Evolutionary conservation across 441 rosid genomes (phyloP).

Genomic region (Raphanus hybrid): DNA sequence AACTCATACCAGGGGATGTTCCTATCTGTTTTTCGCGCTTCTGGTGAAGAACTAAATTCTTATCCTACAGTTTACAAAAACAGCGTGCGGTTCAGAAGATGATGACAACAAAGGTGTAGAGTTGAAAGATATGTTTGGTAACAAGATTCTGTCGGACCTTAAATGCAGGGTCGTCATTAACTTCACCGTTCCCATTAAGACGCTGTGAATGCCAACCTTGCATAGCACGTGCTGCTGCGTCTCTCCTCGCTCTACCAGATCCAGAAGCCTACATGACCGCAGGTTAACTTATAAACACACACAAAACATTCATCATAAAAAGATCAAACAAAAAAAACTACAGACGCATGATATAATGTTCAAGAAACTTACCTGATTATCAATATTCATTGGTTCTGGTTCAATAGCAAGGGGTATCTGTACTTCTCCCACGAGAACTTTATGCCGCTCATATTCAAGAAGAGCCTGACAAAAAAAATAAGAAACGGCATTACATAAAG

Average conservation of each 20-base stretch:
- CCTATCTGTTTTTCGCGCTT: constrained; percentile 67
- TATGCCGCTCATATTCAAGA: constrained; percentile 75
- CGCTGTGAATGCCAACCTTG: constrained; percentile 83
- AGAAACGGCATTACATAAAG: neutral
- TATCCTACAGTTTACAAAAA: constrained; percentile 55
- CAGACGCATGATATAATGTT: constrained; percentile 5
- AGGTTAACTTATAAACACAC: constrained; percentile 22
- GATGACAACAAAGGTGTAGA: constrained; percentile 5
- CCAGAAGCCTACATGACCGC: constrained; percentile 55
- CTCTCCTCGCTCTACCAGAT: constrained; percentile 72
- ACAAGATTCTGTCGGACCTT: constrained; percentile 51
- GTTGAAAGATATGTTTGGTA: constrained; percentile 21
- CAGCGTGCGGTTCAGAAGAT: constrained; percentile 2
- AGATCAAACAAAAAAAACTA: constrained; percentile 8
- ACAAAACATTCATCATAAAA: neutral
- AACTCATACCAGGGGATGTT: constrained; percentile 56
- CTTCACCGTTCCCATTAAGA: constrained; percentile 62
- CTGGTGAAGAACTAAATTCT: constrained; percentile 50
- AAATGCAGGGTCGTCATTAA: constrained; percentile 57
- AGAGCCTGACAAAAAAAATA: constrained; percentile 53
- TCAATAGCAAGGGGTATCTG: constrained; percentile 51
- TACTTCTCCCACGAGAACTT: constrained; percentile 57
- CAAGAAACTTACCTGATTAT: constrained; percentile 55
- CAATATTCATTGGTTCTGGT: constrained; percentile 50
- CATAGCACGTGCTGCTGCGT: constrained; percentile 82